A percentile compares a stretch with the other conserved stretches of the same genome.
phyloP scores from a whole-genome alignment of 1,284 basidiomycete species.

The Moniliophthora roreri region DNA sequence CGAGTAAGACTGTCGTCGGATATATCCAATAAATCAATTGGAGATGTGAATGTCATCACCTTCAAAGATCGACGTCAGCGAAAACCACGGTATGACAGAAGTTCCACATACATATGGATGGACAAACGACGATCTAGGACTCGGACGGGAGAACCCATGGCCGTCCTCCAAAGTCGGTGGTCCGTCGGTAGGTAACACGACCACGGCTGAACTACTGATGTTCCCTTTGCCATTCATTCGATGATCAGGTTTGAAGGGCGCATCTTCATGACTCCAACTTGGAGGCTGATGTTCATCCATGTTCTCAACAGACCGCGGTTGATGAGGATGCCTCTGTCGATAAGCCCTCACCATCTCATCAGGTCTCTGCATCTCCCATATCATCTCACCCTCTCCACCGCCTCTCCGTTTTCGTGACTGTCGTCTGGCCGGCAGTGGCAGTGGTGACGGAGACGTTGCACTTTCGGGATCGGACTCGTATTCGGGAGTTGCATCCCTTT shows the following conservation, averaged over 20 bases:
- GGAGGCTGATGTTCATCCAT: conserved; percentile 1
- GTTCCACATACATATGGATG: conserved; percentile 37
- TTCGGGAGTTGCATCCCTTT: conserved; percentile 25
- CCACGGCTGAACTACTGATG: not conserved
- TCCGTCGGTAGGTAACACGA: conserved; percentile 7
- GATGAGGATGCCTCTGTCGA: not conserved
- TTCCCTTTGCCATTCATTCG: conserved; percentile 2
- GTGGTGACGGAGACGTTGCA: conserved; percentile 15
- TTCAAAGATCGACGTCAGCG: conserved; percentile 15
- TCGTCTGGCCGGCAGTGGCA: conserved; percentile 10
- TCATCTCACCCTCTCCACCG: conserved; percentile 2
- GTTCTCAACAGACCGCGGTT: conserved; percentile 1
- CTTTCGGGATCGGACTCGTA: conserved; percentile 34
- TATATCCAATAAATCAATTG: conserved; percentile 36
- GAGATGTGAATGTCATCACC: conserved; percentile 41
- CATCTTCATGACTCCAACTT: not conserved
- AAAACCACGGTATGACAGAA: not conserved
- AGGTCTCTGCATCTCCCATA: conserved; percentile 10
- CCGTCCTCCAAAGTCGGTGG: conserved; percentile 4
- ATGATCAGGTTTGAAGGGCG: conserved; percentile 1
- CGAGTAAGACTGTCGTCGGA: not conserved
- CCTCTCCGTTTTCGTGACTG: conserved; percentile 1
- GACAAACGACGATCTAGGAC: conserved; percentile 15
- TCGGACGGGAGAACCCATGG: not conserved
- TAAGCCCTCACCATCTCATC: conserved; percentile 2